A percentile compares a stretch with the other conserved stretches of the same genome.
These are phyloP conservation scores for Zymoseptoria pseudotritici DNA, from an alignment of 2,329 filamentous ascomycete genomes.

Conservation along the genomic window DNA sequence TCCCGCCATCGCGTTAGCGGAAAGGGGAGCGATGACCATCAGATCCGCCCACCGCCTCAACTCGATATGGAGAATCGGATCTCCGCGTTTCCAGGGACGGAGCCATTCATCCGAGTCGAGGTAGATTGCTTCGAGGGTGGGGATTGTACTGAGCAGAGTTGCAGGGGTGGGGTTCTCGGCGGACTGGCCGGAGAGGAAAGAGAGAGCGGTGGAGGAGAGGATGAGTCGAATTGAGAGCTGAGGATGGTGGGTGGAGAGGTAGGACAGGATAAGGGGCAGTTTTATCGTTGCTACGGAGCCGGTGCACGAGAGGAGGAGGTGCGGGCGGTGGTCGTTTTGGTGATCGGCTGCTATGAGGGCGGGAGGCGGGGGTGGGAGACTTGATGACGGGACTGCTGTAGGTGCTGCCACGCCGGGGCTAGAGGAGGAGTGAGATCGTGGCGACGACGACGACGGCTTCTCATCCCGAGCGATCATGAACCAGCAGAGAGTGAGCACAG, in stretches of 20 bases:
- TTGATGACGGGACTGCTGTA: too few relatives aligned
- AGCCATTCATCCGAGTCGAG: conserved; percentile 81
- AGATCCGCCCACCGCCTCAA: conserved; percentile 74
- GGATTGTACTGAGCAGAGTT: conserved; percentile 55
- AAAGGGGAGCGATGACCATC: conserved; percentile 71
- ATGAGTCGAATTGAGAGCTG: conserved; percentile 76
- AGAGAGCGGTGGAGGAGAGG: conserved; percentile 63
- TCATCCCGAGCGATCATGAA: too few relatives aligned
- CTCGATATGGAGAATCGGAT: conserved; percentile 85
- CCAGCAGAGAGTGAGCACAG: background rate
- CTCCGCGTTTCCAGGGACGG: conserved; percentile 67
- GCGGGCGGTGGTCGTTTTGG: conserved; percentile 45
- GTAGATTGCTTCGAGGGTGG: conserved; percentile 75
- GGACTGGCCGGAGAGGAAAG: conserved; percentile 71
- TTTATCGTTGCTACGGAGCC: conserved; percentile 88
- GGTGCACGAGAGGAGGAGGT: conserved; percentile 59
- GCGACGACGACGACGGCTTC: too few relatives aligned
- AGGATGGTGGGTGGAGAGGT: conserved; percentile 43
- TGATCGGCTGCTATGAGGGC: conserved; percentile 30
- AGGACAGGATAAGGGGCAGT: conserved; percentile 42
- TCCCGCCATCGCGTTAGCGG: conserved; percentile 81
- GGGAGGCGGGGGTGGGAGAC: too few relatives aligned
- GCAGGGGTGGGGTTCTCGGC: conserved; percentile 66
- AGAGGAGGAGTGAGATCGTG: too few relatives aligned
- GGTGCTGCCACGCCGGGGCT: too few relatives aligned